Base-by-base conservation (phyloP, 768 basidiomycete species). In the Boletellus emodensis region DNA sequence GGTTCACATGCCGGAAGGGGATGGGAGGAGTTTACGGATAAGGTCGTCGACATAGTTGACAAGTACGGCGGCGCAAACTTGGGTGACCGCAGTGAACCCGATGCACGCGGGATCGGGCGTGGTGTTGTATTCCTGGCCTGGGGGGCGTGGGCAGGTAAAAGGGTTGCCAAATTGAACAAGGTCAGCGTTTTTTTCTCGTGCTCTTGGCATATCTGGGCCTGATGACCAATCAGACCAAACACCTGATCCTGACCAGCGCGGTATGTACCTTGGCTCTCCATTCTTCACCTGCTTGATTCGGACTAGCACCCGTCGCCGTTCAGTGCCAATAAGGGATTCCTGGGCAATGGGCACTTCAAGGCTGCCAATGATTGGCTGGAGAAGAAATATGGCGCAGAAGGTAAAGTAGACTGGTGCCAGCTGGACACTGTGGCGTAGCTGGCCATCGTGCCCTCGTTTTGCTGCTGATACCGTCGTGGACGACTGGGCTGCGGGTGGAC, bases 1-100 rank as follows among this genome's bases (percentile, higher is more conserved):
- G 88, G 80, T 34, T 93, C 92, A 45, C 94, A 96, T 68, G 79
- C 84, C 36, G 80, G 82, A 59, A 84, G 77, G 67, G 94, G 94
- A 49, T 96, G 94, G 94, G 92, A 96, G 66, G 69, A 77, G 44
- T 96, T 95, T 65, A 96, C 94, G 4, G 89, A 80, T 57, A 78
- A 86, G 54, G 85, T 95, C 52, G 73, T 95, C 51, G 80, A 85
- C 54, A 77, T 84, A 51, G 84, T 94, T 54, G 80, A 89, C 66
- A 80, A 75, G 63, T 88, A 85, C 68, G 84, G 85, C 50, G 81
- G 90, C 57, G 80, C 86, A 46, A 86, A 85, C 64, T 73, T 90
- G 43, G 70, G 76, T 24, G 63, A 56, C 46, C 62, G 61, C 17
- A 64, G 50, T 39, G 56, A 62, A 51, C 65, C 74, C 56, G 70